These are phyloP conservation scores for Leccinum ochraceum DNA, from an alignment of 768 basidiomycete genomes.

Conservation along the genomic window DNA sequence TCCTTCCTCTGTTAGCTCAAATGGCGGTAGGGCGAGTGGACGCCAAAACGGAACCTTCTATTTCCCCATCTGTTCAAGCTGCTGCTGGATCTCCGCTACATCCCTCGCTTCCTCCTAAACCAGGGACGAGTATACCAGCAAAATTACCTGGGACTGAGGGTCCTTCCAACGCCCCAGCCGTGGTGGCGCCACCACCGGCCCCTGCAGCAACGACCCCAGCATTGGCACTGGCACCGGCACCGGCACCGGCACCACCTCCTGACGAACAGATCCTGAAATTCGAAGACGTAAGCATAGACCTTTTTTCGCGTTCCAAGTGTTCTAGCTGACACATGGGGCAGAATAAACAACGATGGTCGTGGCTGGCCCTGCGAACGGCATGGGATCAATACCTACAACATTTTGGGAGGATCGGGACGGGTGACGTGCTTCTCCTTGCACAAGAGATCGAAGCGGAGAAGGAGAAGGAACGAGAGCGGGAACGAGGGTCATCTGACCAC, in stretches of 20 bases:
- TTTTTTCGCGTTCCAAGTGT: not conserved
- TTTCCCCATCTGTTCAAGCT: slow-evolving; percentile 8
- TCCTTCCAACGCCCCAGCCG: slow-evolving; percentile 22
- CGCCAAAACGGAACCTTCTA: slow-evolving; percentile 37
- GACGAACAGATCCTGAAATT: slow-evolving; percentile 56
- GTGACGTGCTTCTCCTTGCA: slow-evolving; percentile 58
- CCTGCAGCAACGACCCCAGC: slow-evolving; percentile 20
- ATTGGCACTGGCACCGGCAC: not conserved
- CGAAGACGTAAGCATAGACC: slow-evolving; percentile 53
- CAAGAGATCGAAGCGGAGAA: slow-evolving; percentile 39
- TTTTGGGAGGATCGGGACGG: slow-evolving; percentile 81
- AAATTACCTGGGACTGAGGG: slow-evolving; percentile 36
- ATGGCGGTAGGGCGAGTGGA: slow-evolving; percentile 91
- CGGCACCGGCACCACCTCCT: slow-evolving; percentile 31
- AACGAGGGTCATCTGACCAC: slow-evolving; percentile 18
- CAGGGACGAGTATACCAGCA: slow-evolving; percentile 43
- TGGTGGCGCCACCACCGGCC: slow-evolving; percentile 8
- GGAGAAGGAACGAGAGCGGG: slow-evolving; percentile 41
- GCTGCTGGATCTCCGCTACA: slow-evolving; percentile 50
- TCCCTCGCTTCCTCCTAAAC: slow-evolving; percentile 73
- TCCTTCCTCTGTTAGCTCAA: slow-evolving; percentile 90
- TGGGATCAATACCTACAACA: slow-evolving; percentile 73
- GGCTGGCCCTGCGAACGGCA: slow-evolving; percentile 78
- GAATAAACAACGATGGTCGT: slow-evolving; percentile 78
- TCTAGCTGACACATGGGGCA: slow-evolving; percentile 32